phyloP scores from a whole-genome alignment of 1,139 yeast genomes.

The Suhomyces kunorum region DNA sequence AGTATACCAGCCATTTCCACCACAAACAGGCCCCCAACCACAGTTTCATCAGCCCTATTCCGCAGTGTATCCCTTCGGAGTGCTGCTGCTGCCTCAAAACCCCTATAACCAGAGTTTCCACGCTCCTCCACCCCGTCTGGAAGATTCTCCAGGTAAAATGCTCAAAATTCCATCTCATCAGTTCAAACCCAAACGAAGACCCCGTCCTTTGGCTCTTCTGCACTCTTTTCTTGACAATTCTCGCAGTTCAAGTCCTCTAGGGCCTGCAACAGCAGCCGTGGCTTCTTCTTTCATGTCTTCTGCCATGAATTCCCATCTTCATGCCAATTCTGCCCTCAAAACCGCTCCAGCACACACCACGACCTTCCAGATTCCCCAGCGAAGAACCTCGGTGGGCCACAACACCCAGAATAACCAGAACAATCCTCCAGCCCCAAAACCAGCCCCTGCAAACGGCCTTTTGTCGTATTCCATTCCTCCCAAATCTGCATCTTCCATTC shows the following conservation, averaged over 20 bases:
- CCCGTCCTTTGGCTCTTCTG: conserved; percentile 43
- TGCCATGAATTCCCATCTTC: conserved; percentile 4
- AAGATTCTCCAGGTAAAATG: conserved; percentile 1
- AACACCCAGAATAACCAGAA: neutral
- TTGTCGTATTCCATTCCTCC: conserved; percentile 8
- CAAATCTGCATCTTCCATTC: conserved; percentile 16
- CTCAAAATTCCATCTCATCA: conserved; percentile 31
- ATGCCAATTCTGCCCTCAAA: conserved; percentile 13
- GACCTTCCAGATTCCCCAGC: conserved; percentile 13
- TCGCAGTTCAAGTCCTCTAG: conserved; percentile 4
- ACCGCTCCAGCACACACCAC: conserved; percentile 25
- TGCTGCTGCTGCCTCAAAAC: neutral
- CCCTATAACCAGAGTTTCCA: conserved; percentile 2
- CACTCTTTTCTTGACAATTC: conserved; percentile 28
- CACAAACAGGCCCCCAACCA: conserved; percentile 3
- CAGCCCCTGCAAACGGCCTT: conserved; percentile 1
- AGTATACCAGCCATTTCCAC: neutral
- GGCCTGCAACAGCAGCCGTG: conserved; percentile 5
- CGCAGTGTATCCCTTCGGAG: conserved; percentile 12
- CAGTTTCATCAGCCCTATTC: conserved; percentile 12
- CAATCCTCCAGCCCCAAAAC: conserved; percentile 3
- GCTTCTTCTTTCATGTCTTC: conserved; percentile 5
- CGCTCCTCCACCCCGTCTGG: conserved; percentile 4
- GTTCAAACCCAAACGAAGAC: conserved; percentile 45
- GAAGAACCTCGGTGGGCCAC: conserved; percentile 4